A percentile compares a stretch with the other conserved stretches of the same genome.
Evolutionary conservation across 2,329 filamentous ascomycete genomes (phyloP).

Genomic region (Pyricularia pennisetigena): DNA sequence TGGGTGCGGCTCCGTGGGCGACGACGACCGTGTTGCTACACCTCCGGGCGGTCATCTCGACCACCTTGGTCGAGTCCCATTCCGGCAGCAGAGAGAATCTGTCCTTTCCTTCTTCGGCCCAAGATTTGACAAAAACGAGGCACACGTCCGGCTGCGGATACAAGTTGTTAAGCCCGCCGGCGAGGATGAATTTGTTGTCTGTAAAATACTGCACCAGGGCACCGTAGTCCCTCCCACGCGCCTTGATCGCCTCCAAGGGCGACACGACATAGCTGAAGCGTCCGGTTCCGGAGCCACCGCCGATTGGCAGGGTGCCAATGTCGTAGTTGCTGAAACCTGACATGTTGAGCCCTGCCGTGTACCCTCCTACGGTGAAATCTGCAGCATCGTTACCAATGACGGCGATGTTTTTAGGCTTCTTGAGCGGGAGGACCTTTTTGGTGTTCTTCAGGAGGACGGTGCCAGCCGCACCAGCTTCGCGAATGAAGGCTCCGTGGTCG

Average conservation of each 20-base stretch:
- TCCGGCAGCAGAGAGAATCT: constrained; percentile 59
- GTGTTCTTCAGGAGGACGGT: constrained; percentile 67
- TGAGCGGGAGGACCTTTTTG: constrained; percentile 48
- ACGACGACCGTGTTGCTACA: constrained; percentile 43
- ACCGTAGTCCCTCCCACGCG: constrained; percentile 38
- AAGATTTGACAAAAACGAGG: not conserved
- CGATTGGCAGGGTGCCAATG: constrained; percentile 43
- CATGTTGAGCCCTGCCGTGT: constrained; percentile 20
- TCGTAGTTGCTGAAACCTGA: constrained; percentile 50
- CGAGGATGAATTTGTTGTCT: constrained; percentile 11
- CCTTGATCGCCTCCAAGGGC: constrained; percentile 45
- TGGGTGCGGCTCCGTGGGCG: constrained; percentile 51
- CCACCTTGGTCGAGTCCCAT: constrained; percentile 39
- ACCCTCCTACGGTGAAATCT: constrained; percentile 56
- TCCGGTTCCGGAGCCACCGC: constrained; percentile 48
- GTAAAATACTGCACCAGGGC: constrained; percentile 41
- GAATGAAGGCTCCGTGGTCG: constrained; percentile 40
- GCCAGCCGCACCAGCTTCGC: constrained; percentile 44
- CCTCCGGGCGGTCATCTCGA: constrained; percentile 33
- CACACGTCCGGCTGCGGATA: not conserved
- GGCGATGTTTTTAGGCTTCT: constrained; percentile 45
- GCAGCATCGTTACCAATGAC: constrained; percentile 50
- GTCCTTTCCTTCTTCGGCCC: constrained; percentile 62
- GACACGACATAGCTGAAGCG: constrained; percentile 31
- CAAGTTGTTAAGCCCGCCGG: not conserved